A percentile compares a stretch with the other conserved stretches of the same genome.
phyloP scores from a whole-genome alignment of 495 filamentous ascomycete species.

The Aspergillus incahuasiensis region DNA sequence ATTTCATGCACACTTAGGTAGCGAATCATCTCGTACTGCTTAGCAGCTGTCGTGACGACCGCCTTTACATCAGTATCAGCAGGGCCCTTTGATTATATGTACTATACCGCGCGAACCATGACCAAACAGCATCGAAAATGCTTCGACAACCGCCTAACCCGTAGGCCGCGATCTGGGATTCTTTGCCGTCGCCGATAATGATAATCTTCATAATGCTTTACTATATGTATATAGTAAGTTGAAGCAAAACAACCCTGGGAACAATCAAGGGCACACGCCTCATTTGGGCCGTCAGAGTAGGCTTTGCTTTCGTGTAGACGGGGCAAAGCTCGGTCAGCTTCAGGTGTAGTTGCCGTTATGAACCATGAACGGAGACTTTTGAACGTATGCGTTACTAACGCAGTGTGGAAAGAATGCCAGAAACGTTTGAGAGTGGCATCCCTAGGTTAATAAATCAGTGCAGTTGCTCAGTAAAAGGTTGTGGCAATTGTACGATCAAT shows the following conservation, averaged over 20 bases:
- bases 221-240: too few species aligned
- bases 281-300: too few species aligned
- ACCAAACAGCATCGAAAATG: conserved; percentile 32
- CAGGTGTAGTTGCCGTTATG: too few species aligned
- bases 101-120: conserved; percentile 24
- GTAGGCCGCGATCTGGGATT: conserved; percentile 28
- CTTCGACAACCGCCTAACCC: conserved; percentile 30
- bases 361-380: too few species aligned
- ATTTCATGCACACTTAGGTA: conserved; percentile 29
- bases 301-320: background rate
- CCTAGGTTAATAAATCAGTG: too few species aligned
- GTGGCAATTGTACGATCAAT: background rate
- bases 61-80: conserved; percentile 5
- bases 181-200: conserved; percentile 43
- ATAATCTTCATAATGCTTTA: conserved; percentile 45
- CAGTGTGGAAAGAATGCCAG: too few species aligned
- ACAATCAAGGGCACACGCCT: too few species aligned
- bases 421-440: too few species aligned
- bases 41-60: conserved; percentile 23
- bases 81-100: background rate
- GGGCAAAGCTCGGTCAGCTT: too few species aligned
- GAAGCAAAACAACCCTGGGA: too few species aligned
- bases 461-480: background rate
- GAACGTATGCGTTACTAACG: too few species aligned
- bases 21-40: conserved; percentile 26